Conservation (phyloP, 805 yeast genomes). For the Candida maesae region DNA sequence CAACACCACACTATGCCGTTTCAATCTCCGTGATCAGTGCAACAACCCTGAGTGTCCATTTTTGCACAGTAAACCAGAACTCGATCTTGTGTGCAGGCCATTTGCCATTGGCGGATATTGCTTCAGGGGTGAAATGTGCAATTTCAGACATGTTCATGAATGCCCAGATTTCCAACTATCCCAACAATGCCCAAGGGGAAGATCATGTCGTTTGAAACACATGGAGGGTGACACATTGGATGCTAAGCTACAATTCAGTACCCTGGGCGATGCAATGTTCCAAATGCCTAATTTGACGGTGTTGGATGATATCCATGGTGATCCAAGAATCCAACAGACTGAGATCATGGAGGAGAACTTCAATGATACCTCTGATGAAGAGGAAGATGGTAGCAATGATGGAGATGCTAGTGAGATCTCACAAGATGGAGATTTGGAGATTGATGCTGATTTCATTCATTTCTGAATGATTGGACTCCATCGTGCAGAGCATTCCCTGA, state of each 20-base stretch:
- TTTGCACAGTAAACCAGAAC: constrained; percentile 42
- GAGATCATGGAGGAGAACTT: constrained; percentile 21
- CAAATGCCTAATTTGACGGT: constrained; percentile 24
- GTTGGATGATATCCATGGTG: constrained; percentile 15
- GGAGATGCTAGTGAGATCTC: too few species aligned
- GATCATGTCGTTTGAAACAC: constrained; percentile 52
- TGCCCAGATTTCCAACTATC: constrained; percentile 71
- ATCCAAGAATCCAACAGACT: constrained; percentile 21
- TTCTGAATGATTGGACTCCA: too few species aligned
- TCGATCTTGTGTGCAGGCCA: constrained; percentile 53
- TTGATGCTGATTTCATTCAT: constrained; percentile 27
- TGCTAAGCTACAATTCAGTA: constrained; percentile 21
- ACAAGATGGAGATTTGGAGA: constrained; percentile 14
- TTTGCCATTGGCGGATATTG: constrained; percentile 73
- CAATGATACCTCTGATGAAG: constrained; percentile 20
- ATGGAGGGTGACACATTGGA: constrained; percentile 28
- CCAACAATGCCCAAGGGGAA: constrained; percentile 54
- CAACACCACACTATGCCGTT: constrained; percentile 59
- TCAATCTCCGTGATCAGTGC: constrained; percentile 45
- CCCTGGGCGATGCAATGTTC: constrained; percentile 17
- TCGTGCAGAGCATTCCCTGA: too few species aligned
- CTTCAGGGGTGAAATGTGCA: constrained; percentile 53
- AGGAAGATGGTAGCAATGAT: constrained; percentile 23
- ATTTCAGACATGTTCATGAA: constrained; percentile 50
- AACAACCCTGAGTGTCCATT: constrained; percentile 47